These are phyloP conservation scores for Aphanomyces euteiches DNA, from an alignment of 352 stramenopile genomes.

Conservation along the genomic window DNA sequence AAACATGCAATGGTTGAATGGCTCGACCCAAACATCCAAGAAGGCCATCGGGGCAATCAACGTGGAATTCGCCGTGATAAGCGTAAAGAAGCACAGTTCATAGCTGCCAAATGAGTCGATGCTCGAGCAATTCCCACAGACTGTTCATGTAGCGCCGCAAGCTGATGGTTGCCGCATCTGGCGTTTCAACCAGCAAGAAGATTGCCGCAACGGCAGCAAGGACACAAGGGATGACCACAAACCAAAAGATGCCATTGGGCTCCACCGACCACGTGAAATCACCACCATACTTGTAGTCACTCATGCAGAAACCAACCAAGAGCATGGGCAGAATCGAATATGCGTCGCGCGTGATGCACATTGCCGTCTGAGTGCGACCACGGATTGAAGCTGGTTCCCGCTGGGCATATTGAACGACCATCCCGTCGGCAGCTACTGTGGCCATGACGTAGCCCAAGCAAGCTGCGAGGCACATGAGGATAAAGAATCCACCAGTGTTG, in stretches of 20 bases:
- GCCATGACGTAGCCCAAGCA: constrained; percentile 45
- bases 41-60: constrained; percentile 34
- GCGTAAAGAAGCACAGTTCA: constrained; percentile 35
- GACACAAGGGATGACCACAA: constrained; percentile 35
- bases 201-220: constrained; percentile 34
- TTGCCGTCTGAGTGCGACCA: constrained; percentile 43
- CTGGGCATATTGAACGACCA: constrained; percentile 48
- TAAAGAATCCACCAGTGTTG: constrained; percentile 39
- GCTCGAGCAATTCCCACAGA: constrained; percentile 37
- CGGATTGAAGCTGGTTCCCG: constrained; percentile 42
- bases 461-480: constrained; percentile 47
- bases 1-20: constrained; percentile 32
- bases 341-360: constrained; percentile 43
- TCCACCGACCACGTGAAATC: constrained; percentile 53
- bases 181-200: constrained; percentile 39
- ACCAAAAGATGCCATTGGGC: constrained; percentile 48
- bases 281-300: constrained; percentile 50
- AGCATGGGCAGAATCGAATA: constrained; percentile 44
- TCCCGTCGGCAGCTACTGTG: constrained; percentile 45
- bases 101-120: constrained; percentile 37
- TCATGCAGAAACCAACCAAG: constrained; percentile 49
- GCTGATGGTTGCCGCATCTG: constrained; percentile 12
- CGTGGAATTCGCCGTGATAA: constrained; percentile 28
- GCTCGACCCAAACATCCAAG: constrained; percentile 22
- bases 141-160: constrained; percentile 43